Evolutionary conservation across 257 asterid genomes (phyloP).

Genomic region (Prunella vulgaris): DNA sequence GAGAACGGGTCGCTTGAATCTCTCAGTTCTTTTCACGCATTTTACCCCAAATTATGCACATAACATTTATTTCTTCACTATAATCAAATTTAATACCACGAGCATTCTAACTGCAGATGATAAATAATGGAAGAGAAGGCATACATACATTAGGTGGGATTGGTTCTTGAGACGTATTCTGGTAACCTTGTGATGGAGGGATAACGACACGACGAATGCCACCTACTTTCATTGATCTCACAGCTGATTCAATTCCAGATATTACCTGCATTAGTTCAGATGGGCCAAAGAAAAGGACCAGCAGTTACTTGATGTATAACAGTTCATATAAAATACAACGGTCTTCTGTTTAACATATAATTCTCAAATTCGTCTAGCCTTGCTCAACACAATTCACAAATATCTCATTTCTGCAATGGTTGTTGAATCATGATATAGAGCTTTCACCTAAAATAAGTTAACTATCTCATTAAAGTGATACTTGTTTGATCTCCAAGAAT

Average conservation of each 20-base stretch:
- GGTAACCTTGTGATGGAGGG: slow-evolving; percentile 89
- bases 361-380: no score
- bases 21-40: background rate
- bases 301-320: slow-evolving; percentile 9
- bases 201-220: slow-evolving; percentile 73
- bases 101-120: background rate
- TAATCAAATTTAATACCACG: background rate
- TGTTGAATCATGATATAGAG: no score
- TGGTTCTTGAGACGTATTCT: slow-evolving; percentile 71
- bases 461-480: no score
- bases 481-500: no score
- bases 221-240: slow-evolving; percentile 82
- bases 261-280: slow-evolving; percentile 50
- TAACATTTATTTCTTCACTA: background rate
- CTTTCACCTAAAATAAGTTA: no score
- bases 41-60: background rate
- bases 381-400: no score
- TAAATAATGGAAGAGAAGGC: slow-evolving; percentile 15
- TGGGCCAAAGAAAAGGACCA: background rate
- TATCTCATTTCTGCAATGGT: no score
- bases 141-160: slow-evolving; percentile 89
- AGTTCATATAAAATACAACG: background rate
- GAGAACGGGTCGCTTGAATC: background rate
- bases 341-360: no score
- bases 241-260: slow-evolving; percentile 73